Evolutionary conservation across 2,329 filamentous ascomycete genomes (phyloP), one percentile per base, ranked within the genome.

Genomic region (Botrytis tulipae): DNA sequence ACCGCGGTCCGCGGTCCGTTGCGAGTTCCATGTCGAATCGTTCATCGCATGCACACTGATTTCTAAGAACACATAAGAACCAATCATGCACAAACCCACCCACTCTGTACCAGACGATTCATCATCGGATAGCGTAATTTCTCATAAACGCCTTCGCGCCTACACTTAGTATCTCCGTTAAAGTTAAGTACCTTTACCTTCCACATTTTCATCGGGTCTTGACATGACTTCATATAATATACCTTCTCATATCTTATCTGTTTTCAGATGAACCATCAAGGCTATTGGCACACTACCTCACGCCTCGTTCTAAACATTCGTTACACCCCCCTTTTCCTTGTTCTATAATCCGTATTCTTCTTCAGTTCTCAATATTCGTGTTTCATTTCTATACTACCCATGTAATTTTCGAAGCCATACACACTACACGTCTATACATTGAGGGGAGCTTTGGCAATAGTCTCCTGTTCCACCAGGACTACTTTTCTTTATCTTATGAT

Each of bases 41-140:
- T 68, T 18, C 35, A 68, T 69, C n/a, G 48, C 48, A 57, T 37
- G 25, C 37, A 69, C 66, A 68, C n/a, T 25, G 60, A 25, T 57
- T 32, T 37, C 65, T 57, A 18, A 62, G 37, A 63, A 25, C 70
- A 71, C 59, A 59, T 70, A 37, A 70, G 40, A 62, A 62, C 68
- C 32, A 62, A 70, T 54, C 42, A 70, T 72, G 70, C 62, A 72
- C 70, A 68, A 72, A 51, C 62, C 70, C 70, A 72, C 62, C 62
- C 40, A 54, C 35, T 57, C 29, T 65, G 29, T 40, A 65, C 35
- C 59, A 65, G 62, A 32, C 44, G 29, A 44, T 57, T 35, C 51
- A n/a, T 40, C 59, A 72, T 72, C 62, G 70, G 70, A 68, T 40
- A 72, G 48, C 44, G 51, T 68, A 72, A 72, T 72, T 46, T 72